Base-by-base conservation (phyloP, 495 filamentous ascomycete species). In the Penicillium arizonense region DNA sequence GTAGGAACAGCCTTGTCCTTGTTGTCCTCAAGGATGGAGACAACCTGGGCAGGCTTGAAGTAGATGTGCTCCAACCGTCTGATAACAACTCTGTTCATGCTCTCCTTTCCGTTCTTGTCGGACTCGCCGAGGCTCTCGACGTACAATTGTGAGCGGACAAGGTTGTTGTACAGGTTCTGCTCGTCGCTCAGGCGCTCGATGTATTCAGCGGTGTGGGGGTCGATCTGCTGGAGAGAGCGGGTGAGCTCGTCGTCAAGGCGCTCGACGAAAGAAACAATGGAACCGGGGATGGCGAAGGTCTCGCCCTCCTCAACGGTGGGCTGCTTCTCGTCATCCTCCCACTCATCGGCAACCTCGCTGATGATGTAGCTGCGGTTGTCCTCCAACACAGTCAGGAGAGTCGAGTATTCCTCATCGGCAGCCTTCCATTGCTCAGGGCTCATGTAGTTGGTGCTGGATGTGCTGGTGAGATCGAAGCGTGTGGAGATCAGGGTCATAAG, bases 131-230 rank as follows among this genome's bases (percentile, higher is more conserved):
- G 79, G 26, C 76, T 81, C 75, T 99, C 95, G 33, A 89, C 82
- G 70, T 99, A 99, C 38, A 96, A 77, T 59, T 93, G 80, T 26
- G 85, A 81, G 32, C 90, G 88, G 64, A 96, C 84, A 63, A 97
- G 88, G 71, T 88, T 86, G 70, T 87, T 90, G 77, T 99, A 97
- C 13, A 99, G 77, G n/a, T 86, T 80, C 50, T 87, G 86, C 75
- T 97, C 94, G 63, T 97, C 93, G 30, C 86, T 88, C 43, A 99
- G 72, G 37, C 95, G 83, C 57, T 97, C 94, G 56, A 99, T 96
- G 65, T 99, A 99, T 71, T 99, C 94, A 32, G 93, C 91, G 41
- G 94, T 99, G 73, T 99, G 94, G 50, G 94, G 94, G 67, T 99
- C 94, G 65, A 97, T 97, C 67, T 88, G 87, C 73, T 97, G 94